Evolutionary conservation across 2,329 filamentous ascomycete genomes (phyloP), one percentile per base, ranked within the genome.

Genomic region (Apiospora malaysiana): DNA sequence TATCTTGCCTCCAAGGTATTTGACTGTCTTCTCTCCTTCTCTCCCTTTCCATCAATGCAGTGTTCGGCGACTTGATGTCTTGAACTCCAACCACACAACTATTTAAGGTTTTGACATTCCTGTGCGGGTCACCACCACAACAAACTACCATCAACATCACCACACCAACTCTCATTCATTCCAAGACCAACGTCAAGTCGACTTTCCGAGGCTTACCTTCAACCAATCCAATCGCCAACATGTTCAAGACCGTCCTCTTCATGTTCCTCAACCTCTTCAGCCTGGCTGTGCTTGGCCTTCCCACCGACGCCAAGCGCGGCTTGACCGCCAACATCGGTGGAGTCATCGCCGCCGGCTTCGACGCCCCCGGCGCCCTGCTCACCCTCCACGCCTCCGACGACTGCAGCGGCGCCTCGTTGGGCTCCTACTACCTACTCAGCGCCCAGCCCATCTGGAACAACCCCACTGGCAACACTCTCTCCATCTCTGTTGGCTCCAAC

Each of bases 401-500:
- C 32, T 63, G 56, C 56, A 21, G 7, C 9, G 56, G 56, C 8
- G 8, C 18, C 1, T 40, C 56, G 21, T 32, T 21, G 56, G 56
- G 27, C 18, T 63, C 56, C 9, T 63, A 12, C 32, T 63, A 63
- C 32, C 32, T 63, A 8, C 56, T 63, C 18, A 63, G 56, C 32
- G 56, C 27, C 27, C 56, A 63, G 32, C 56, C 56, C 56, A 40
- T 14, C 9, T 63, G 32, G 32, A 63, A 63, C 27, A 40, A 40
- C 56, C 32, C 56, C 8, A 2, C 4, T 18, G 21, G 32, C 56
- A 18, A 21, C 27, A 40, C 56, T 3, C 21, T 63, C 18, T 63
- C 56, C 56, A 63, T 63, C 56, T 63, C 56, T 18, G 56, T 63
- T 21, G 56, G 56, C 16, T 63, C 56, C 32, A 63, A 40, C 32